Base-by-base conservation (phyloP, 306 rosid species). In the Amphicarpaea edgeworthii region DNA sequence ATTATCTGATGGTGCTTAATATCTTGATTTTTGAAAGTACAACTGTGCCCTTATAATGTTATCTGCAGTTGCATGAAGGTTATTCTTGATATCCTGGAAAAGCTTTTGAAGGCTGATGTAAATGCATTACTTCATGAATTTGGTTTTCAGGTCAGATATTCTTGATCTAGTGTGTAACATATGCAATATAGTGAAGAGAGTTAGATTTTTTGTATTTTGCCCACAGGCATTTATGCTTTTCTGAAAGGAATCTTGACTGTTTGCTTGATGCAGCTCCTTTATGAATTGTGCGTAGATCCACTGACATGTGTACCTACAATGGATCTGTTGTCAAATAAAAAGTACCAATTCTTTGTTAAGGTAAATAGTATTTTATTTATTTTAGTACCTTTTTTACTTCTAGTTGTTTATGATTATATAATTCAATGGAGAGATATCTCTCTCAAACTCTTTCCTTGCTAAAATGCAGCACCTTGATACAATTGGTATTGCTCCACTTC, bases 51-150 rank as follows among this genome's bases (percentile, higher is more conserved):
- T 72, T 55, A 54, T 76, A 70, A 64, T 75, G 60, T 77, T 78
- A 37, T 83, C 54, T 81, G 82, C 90, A 95, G 98, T 84, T 95
- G 98, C 90, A 83, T 95, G 91, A 95, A 92, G 88, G 90, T 95
- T 84, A 79, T 92, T 84, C 97, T 95, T 82, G 97, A 92, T 77
- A 86, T 92, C 68, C 75, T 95, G 88, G 98, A 95, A 81, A 90
- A 86, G 83, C 97, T 90, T 77, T 84, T 77, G 76, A 95, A 90
- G 85, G 92, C 93, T 10, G 96, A 87, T 83, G 90, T 85, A 49
- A 95, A 92, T 90, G 82, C 90, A 49, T 79, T 92, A 34, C 92
- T 95, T 89, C 94, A 89, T 78, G 98, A 95, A 68, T 95, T 95
- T 79, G 88, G 98, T 79, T 89, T 95, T 86, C 95, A 95, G 98